Base-by-base conservation (phyloP, 495 filamentous ascomycete genomes). In the Podospora sp. region DNA sequence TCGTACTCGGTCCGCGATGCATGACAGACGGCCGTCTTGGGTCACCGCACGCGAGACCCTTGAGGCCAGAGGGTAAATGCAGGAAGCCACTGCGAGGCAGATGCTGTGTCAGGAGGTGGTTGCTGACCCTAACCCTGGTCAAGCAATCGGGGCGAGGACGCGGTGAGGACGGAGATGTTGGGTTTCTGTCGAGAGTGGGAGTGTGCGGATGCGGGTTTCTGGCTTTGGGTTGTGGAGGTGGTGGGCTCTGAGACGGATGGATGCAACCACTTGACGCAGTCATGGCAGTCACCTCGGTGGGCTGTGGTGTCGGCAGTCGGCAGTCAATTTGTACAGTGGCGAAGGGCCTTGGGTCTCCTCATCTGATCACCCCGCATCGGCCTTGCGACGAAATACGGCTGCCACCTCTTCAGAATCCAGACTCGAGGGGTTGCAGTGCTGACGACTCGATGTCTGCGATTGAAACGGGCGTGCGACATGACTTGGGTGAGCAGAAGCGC, bases 381-480 rank as follows among this genome's bases (percentile, higher is more conserved):
- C 25, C 21, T 20, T 26, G 6, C 27, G 24, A 29, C n/a, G 36
- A 62, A 40, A 50, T 16, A 33, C 50, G n/a, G 60, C 60, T 20
- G 27, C 36, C 20, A 33, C 11, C n/a, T 50, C 20, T 26, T 25
- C 40, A 46, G 12, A 46, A 46, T 12, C 21, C 18, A 16, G 20
- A 22, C 33, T 62, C 40, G n/a, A 25, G 6, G 20, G 36, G 27
- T 35, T 35, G 60, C 35, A 62, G 33, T 49, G 29, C 18, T 24
- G 35, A 59, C 26, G 22, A 20, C 14, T 27, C 26, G 20, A 22
- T 16, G 60, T 3, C 2, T 46, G 60, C 60, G 36, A 62, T 62
- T 62, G 60, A 62, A 62, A 62, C 60, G 29, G 21, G n/a, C 20
- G 40, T 46, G 40, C 40, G 40, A 46, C 60, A 50, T 22, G 60